Evolutionary conservation across 2,329 filamentous ascomycete genomes (phyloP), one percentile per base, ranked within the genome.

Genomic region (Xylariaceae sp.): DNA sequence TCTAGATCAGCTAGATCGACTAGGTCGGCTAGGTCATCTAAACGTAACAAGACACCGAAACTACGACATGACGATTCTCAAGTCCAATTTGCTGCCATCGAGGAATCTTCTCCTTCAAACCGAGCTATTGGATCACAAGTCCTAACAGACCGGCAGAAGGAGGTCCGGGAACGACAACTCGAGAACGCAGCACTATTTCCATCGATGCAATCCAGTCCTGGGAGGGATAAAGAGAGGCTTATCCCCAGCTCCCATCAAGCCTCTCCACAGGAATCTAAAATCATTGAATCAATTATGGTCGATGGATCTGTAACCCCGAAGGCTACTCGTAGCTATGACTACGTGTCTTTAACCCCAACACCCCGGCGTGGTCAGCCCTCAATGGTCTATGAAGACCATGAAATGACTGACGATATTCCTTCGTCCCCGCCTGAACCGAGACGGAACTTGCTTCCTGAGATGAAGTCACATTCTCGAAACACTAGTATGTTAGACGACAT

Each of bases 31-130:
- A 73, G 68, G 50, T 68, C 68, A 14, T 66, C 63, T 23, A 71
- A 74, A 36, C 71, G 70, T n/a, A 76, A 72, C 46, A 72, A 73
- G 11, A 84, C 81, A 43, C 78, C 82, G 16, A 84, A 83, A 57
- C 78, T 87, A 24, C 85, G 89, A 29, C 92, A 96, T 65, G 85
- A 96, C 60, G 84, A 96, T 72, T 96, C 91, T 0, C 92, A 96
- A 67, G 82, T 96, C 23, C 82, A 90, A 39, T 95, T 95, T 67
- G 85, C 88, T 2, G 76, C 85, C 0, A 88, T 94, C 43, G 82
- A 84, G 26, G 85, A 86, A 11, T 85, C 87, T 0, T 78, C 80
- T 0, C 76, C 75, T 2, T 72, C 81, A 3, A 75, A 79, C 4
- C 73, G 76, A 12, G 74, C 72, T 0, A 69, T 81, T 2, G 87